phyloP scores from a whole-genome alignment of 2,329 filamentous ascomycete species.

The Alternaria postmessia region DNA sequence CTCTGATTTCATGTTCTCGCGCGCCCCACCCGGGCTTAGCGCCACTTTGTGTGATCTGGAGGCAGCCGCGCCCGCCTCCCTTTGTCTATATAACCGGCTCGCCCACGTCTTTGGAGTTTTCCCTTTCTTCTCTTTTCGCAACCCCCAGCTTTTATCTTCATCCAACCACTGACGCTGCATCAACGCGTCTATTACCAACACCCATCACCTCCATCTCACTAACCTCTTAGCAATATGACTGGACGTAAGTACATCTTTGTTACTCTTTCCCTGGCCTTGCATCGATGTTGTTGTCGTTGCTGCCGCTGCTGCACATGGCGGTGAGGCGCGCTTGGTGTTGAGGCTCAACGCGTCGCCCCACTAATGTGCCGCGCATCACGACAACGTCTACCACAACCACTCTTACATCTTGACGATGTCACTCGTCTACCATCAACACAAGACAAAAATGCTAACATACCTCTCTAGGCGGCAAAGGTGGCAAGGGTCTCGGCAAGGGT shows the following conservation, averaged over 20 bases:
- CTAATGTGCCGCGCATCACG: conserved; percentile 22
- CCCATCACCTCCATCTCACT: conserved; percentile 36
- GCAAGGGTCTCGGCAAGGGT: conserved; percentile 64
- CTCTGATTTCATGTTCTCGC: conserved; percentile 27
- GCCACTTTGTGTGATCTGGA: conserved; percentile 36
- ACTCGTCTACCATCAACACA: conserved; percentile 9
- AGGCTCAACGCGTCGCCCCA: conserved; percentile 39
- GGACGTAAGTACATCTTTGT: conserved; percentile 51
- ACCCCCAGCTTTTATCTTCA: conserved; percentile 21
- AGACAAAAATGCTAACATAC: conserved; percentile 45
- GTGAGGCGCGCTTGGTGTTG: conserved; percentile 36
- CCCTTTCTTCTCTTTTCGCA: conserved; percentile 27
- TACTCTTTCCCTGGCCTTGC: conserved; percentile 25
- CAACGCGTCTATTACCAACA: conserved; percentile 9
- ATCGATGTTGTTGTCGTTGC: conserved; percentile 21
- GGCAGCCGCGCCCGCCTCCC: conserved; percentile 30
- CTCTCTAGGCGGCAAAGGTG: conserved; percentile 60
- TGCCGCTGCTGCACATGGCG: conserved; percentile 21
- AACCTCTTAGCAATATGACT: conserved; percentile 51
- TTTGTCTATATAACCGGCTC: conserved; percentile 33
- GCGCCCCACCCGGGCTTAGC: conserved; percentile 35
- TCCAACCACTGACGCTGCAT: conserved; percentile 13
- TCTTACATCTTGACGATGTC: conserved; percentile 26
- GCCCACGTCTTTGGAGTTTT: conserved; percentile 16
- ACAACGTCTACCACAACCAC: conserved; percentile 18